Base-by-base conservation (phyloP, 208 protist genomes). In the Angomonas deanei region DNA sequence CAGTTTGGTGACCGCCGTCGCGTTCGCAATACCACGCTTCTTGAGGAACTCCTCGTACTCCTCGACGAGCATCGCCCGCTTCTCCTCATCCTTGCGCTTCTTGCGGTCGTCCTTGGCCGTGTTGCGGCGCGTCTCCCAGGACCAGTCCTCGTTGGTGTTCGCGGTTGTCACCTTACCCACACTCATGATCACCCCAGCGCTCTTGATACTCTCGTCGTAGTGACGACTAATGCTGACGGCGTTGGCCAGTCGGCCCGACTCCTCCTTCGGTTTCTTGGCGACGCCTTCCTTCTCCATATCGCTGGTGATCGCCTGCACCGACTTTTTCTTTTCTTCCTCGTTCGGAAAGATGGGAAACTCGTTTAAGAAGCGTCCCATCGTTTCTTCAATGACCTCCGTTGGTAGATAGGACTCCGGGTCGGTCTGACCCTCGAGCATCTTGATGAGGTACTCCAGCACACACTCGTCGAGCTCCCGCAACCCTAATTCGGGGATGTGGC, bases 121-220 rank as follows among this genome's bases (percentile, higher is more conserved):
- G 71, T 78, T 92, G 26, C 88, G 84, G 61, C 92, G 93, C 65
- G 76, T 81, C 73, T 96, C 85, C 88, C 90, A 96, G 30, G 83
- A 76, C 85, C 87, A 93, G 56, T 93, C 86, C 52, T 91, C 86
- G 76, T 96, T 96, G 4, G 86, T 90, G 77, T 96, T 96, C 13
- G 88, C 85, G 27, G 76, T 66, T 1, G 79, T 66, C 0, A 91
- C 77, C 65, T 91, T 92, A 24, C 88, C 88, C 3, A 94, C 88
- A 38, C 70, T 78, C 58, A 83, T 84, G 64, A 94, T 89, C 83
- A 91, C 81, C 10, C 78, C 87, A 24, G 88, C 85, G 17, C 83
- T 82, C 69, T 86, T 86, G 24, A 94, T 62, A 55, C 76, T 94
- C 60, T 94, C 88, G 61, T 94, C 85, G 76, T 92, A 94, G 67